phyloP scores from a whole-genome alignment of 2,329 filamentous ascomycete species.

The Tolypocladium endophyticum region DNA sequence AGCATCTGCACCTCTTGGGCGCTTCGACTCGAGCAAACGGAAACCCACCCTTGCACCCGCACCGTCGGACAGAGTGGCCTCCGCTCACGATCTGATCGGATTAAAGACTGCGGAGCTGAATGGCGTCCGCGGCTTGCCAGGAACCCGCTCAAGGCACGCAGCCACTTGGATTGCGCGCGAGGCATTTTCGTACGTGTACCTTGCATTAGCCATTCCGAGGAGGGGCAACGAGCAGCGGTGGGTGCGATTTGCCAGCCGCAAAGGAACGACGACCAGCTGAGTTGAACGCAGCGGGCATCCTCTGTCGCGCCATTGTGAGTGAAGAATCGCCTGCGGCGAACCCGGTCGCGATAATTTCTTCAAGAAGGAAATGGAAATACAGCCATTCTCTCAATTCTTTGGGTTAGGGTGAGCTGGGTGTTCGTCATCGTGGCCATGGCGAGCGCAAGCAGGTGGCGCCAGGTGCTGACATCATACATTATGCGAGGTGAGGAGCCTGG shows the following conservation, averaged over 20 bases:
- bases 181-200: neutral
- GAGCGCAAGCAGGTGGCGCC: neutral
- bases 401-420: too few relatives aligned
- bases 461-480: neutral
- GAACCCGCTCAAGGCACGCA: neutral
- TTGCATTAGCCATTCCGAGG: neutral
- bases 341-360: neutral
- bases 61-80: neutral
- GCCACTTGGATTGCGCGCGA: neutral
- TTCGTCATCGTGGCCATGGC: neutral
- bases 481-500: neutral
- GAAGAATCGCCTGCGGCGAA: neutral
- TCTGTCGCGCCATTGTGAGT: neutral
- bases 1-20: neutral
- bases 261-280: too few relatives aligned
- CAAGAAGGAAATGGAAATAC: too few relatives aligned
- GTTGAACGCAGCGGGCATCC: neutral
- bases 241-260: neutral
- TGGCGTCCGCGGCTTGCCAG: neutral
- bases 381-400: neutral
- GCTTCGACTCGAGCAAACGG: neutral
- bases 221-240: neutral
- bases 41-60: neutral
- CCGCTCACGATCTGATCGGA: neutral
- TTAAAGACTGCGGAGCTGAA: neutral